phyloP scores from a whole-genome alignment of 73 alveolate genomes.

The Paramecium primaurelia region DNA sequence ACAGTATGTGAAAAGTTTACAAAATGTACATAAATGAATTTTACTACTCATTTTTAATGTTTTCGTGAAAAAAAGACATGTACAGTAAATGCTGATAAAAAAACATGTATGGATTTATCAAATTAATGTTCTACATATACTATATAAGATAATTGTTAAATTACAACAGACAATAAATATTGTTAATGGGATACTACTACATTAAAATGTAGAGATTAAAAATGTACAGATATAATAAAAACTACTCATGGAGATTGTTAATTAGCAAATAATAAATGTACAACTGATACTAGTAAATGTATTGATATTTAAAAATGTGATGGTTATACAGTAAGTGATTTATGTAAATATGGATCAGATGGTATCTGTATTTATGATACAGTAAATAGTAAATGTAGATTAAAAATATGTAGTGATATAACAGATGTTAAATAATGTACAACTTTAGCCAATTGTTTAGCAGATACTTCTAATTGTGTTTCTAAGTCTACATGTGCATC shows the following conservation, averaged over 20 bases:
- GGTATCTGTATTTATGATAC: neutral
- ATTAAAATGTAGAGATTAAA: slow-evolving; percentile 1
- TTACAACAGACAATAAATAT: neutral
- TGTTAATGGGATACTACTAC: slow-evolving; percentile 16
- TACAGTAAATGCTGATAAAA: neutral
- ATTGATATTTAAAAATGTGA: neutral
- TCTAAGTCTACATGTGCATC: neutral
- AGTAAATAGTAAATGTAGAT: neutral
- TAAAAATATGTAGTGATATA: neutral
- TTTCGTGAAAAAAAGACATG: neutral
- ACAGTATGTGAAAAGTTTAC: neutral
- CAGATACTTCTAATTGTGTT: neutral
- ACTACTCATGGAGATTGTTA: slow-evolving; percentile 10
- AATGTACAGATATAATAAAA: neutral
- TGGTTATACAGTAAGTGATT: neutral
- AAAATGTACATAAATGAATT: slow-evolving; percentile 12
- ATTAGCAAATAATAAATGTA: neutral
- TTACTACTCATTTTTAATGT: slow-evolving; percentile 8
- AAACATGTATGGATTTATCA: slow-evolving; percentile 22
- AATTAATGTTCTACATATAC: neutral
- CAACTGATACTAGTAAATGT: neutral
- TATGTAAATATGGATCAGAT: neutral
- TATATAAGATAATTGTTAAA: neutral
- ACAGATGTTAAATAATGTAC: neutral
- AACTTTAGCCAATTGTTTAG: neutral